Conservation (phyloP, 495 filamentous ascomycete species). For the Penicillium chermesinum region DNA sequence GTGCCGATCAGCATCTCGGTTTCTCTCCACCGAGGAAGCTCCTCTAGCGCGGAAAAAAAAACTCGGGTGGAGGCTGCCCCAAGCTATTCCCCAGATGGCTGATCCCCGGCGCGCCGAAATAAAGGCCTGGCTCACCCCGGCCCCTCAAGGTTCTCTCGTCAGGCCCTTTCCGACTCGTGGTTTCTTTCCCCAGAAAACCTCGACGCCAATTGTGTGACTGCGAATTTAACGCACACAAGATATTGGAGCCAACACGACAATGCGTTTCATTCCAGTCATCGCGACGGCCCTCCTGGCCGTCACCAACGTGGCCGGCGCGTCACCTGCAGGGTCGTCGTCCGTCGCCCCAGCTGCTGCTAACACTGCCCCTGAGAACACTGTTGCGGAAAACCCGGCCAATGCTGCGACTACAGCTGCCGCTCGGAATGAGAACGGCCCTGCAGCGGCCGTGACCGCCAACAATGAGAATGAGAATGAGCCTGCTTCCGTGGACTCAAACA, state of each 20-base stretch:
- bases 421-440: conserved; percentile 1
- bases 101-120: conserved; percentile 21
- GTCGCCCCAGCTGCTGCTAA: conserved; percentile 2
- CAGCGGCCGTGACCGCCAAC: background rate
- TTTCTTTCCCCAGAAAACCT: conserved; percentile 16
- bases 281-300: conserved; percentile 22
- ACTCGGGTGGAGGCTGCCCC: conserved; percentile 7
- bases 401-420: conserved; percentile 6
- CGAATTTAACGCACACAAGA: conserved; percentile 7
- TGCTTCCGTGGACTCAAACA: background rate
- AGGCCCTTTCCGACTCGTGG: conserved; percentile 20
- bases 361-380: conserved; percentile 6
- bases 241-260: conserved; percentile 7
- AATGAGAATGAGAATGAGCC: background rate
- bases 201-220: conserved; percentile 16
- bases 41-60: conserved; percentile 3
- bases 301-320: conserved; percentile 19
- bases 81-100: conserved; percentile 10
- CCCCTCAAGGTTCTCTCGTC: background rate
- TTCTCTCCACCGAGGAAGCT: background rate
- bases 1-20: conserved; percentile 6
- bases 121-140: conserved; percentile 19
- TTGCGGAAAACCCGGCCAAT: conserved; percentile 10
- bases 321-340: conserved; percentile 10
- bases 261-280: conserved; percentile 26